Percentiles rank a stretch among this genome's conserved stretches.
Conservation (phyloP, 73 alveolate genomes). For the Breviolum minutum region DNA sequence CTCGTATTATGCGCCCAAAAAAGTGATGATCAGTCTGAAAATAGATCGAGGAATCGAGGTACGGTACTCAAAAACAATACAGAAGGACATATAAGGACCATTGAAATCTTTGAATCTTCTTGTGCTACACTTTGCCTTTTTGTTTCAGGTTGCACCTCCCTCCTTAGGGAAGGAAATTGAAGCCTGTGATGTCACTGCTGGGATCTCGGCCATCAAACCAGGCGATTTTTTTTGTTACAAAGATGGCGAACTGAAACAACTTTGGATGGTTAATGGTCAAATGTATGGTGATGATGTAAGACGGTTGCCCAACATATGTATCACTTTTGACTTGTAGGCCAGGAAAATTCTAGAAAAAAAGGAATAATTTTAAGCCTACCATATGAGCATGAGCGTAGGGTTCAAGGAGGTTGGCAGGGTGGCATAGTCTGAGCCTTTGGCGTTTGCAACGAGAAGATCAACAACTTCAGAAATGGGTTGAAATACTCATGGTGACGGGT, state of each 20-base stretch:
- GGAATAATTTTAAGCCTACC: no score
- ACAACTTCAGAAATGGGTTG: no score
- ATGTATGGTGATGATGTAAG: no score
- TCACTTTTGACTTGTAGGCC: no score
- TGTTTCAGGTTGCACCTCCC: slow-evolving; percentile 31
- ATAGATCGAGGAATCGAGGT: not conserved
- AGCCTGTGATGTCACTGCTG: slow-evolving; percentile 72
- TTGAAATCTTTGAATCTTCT: not conserved
- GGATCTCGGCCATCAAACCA: slow-evolving; percentile 59
- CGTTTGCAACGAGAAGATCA: no score
- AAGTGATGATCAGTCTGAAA: not conserved
- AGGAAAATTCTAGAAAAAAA: no score
- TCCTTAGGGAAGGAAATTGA: slow-evolving; percentile 67
- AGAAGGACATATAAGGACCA: not conserved
- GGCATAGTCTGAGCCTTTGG: no score
- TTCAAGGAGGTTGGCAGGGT: no score
- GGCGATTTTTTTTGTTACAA: slow-evolving; percentile 2
- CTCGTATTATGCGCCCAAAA: not conserved
- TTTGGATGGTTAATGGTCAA: no score
- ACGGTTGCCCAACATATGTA: no score
- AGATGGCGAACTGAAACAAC: not conserved
- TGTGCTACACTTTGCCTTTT: not conserved
- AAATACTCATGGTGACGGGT: no score
- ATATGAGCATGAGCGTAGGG: no score
- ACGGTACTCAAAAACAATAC: not conserved